phyloP scores from a whole-genome alignment of 441 rosid species.

The Populus hybrid region DNA sequence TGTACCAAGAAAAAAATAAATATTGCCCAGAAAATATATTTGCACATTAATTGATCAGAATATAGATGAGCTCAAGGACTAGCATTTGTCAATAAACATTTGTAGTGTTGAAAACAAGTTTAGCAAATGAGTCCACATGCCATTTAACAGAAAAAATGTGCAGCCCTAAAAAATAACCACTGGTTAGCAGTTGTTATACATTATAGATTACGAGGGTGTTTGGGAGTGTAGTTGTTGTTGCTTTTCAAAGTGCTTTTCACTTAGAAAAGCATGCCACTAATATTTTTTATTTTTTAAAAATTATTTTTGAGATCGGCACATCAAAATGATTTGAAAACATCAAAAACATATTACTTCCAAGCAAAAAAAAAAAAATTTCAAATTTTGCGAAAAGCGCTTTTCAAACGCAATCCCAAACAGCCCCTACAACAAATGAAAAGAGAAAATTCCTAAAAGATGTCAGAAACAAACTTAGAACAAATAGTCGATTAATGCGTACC shows the following conservation, averaged over 20 bases:
- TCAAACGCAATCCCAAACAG: too few species aligned
- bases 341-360: too few species aligned
- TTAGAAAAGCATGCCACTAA: too few species aligned
- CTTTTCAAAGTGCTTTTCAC: too few species aligned
- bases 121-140: not conserved
- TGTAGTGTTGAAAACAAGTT: not conserved
- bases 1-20: not conserved
- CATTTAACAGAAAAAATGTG: not conserved
- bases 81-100: not conserved
- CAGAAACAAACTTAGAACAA: not conserved
- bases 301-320: too few species aligned
- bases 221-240: too few species aligned
- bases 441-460: not conserved
- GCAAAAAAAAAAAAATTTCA: too few species aligned
- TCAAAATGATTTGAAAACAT: too few species aligned
- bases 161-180: not conserved
- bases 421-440: not conserved
- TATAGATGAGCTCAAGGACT: not conserved
- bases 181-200: not conserved
- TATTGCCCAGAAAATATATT: not conserved
- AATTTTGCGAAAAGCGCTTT: too few species aligned
- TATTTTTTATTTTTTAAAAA: too few species aligned
- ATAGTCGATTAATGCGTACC: slow-evolving; percentile 44
- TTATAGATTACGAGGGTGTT: too few species aligned
- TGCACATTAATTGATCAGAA: not conserved